Evolutionary conservation across 2,329 filamentous ascomycete genomes (phyloP), one percentile per base, ranked within the genome.

Genomic region (Plenodomus biglobosus): DNA sequence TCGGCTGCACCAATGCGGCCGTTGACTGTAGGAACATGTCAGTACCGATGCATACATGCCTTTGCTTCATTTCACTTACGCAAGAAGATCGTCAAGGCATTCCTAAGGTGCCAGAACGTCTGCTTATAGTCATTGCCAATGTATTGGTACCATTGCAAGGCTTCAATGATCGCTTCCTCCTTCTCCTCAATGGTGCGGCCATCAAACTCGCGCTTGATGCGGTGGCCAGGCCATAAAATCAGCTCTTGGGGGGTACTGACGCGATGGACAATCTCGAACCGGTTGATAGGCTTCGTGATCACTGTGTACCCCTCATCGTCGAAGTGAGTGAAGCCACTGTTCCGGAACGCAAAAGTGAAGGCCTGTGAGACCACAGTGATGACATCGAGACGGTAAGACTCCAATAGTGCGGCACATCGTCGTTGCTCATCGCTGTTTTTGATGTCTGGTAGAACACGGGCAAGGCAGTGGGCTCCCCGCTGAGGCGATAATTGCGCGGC

Each of bases 141-240:
- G 46, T 89, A 80, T 48, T 89, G 75, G 68, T 92, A 85, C 92
- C 92, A 97, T 65, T 95, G 88, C 50, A 96, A 75, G 32, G 88
- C 85, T 47, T 87, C 82, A 38, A 96, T 90, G 42, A 96, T 78
- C 27, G 86, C 83, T 53, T 92, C 86, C 50, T 87, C 82, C 37
- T 78, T 72, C 7, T 84, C 77, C 1, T 84, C 82, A 3, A 85
- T 85, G 44, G 52, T 43, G 13, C 49, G 43, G 2, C 63, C 55
- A 43, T 92, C 83, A 63, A 95, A 88, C 50, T 87, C 84, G 5
- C 80, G 75, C 65, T 80, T 84, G 46, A 95, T 81, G n/a, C 81
- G 78, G 27, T 85, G 81, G 21, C 87, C 83, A 24, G 76, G 75
- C 55, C 77, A 78, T 21, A 75, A 59, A 8, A 75, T 69, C 30